Base-by-base conservation (phyloP, 202 grass and related monocot genomes). In the Panicum hallii region DNA sequence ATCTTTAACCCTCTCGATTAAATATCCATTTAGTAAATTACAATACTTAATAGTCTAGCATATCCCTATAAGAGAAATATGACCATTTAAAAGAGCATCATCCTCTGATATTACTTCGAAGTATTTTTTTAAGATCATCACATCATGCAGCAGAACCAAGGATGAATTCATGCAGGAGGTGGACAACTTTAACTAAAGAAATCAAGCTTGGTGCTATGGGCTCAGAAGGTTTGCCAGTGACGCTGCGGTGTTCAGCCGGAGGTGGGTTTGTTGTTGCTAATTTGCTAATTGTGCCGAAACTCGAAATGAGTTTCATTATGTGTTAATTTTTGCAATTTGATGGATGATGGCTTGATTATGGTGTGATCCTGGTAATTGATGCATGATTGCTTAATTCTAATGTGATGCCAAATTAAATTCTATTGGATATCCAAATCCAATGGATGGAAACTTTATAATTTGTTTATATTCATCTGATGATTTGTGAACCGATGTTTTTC, bases 161-260 rank as follows among this genome's bases (percentile, higher is more conserved):
- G 96, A 95, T 82, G 93, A 95, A 60, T 69, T 99, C 64, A 64
- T 95, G 79, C 91, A 92, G 69, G 93, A 99, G 66, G 87, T 94
- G 58, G 93, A 90, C 43, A 94, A 73, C 63, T 95, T 95, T 78
- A 92, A 94, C 70, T 91, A 95, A 55, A 89, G 91, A 70, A 95
- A 90, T 32, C 32, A 32, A 32, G 66, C 26, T 80, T 49, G 78
- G 77, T 50, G 72, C 90, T 11, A 67, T 55, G 23, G 44, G 76
- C 7, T 72, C 75, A 17, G 83, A 93, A 70, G 85, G 86, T 74
- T 87, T 41, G 1, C 11, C 26, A 58, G 64, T 34, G 81, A 89
- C 28, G 16, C 70, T 16, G 80, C 67, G 42, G 74, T 94, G 45
- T 26, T 26, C 26, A 26, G 26, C 26, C 26, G 26, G 26, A 26